Evolutionary conservation across 2,329 filamentous ascomycete genomes (phyloP).

Genomic region (Hypomyces perniciosus): DNA sequence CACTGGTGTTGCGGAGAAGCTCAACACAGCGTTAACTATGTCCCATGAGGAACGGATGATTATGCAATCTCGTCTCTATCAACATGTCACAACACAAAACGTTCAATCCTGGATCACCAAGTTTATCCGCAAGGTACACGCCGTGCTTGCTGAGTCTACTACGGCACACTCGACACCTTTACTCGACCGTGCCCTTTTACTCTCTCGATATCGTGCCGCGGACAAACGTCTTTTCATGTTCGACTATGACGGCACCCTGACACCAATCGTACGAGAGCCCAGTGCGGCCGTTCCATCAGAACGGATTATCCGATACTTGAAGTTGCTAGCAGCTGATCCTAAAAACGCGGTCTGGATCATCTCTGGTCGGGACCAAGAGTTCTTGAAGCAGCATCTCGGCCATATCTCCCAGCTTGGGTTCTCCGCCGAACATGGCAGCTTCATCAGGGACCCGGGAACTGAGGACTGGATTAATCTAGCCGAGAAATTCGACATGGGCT

Average conservation of each 20-base stretch:
- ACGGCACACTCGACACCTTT: slow-evolving; percentile 72
- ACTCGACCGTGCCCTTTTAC: slow-evolving; percentile 67
- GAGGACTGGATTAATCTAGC: slow-evolving; percentile 85
- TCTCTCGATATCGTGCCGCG: slow-evolving; percentile 68
- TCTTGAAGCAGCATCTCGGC: slow-evolving; percentile 86
- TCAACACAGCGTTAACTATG: slow-evolving; percentile 78
- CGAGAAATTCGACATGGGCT: slow-evolving; percentile 81
- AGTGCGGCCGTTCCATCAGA: slow-evolving; percentile 83
- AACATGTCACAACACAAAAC: slow-evolving; percentile 78
- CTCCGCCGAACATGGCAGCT: slow-evolving; percentile 94
- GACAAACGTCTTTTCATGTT: slow-evolving; percentile 92
- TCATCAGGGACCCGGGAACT: slow-evolving; percentile 74
- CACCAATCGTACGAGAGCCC: slow-evolving; percentile 89
- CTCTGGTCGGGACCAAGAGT: slow-evolving; percentile 86
- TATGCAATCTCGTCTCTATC: slow-evolving; percentile 71
- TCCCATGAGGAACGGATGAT: slow-evolving; percentile 54
- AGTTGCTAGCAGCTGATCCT: slow-evolving; percentile 70
- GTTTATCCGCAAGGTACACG: slow-evolving; percentile 72
- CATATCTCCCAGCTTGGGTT: slow-evolving; percentile 86
- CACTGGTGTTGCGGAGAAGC: slow-evolving; percentile 73
- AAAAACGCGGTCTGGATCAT: slow-evolving; percentile 97
- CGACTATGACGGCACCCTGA: slow-evolving; percentile 96
- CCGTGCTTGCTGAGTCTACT: slow-evolving; percentile 71
- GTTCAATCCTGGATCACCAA: slow-evolving; percentile 80
- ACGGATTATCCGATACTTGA: slow-evolving; percentile 72